Base-by-base conservation (phyloP, 306 rosid genomes). In the Cucurbita argyrosperma region DNA sequence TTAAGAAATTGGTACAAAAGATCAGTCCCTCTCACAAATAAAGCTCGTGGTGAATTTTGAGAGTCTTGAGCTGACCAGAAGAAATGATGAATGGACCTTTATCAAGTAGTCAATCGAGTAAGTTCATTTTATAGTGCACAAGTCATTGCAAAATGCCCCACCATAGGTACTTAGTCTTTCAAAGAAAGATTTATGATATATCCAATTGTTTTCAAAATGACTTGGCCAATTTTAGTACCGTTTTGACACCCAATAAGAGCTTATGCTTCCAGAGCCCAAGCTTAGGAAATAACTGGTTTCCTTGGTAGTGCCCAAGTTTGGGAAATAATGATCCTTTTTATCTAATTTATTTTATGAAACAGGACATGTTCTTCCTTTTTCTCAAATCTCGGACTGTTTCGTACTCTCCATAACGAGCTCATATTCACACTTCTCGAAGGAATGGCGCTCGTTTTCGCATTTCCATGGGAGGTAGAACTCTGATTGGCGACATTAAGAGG, bases 391-490 rank as follows among this genome's bases (percentile, higher is more conserved):
- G 23, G 23, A 43, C 18, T 65, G 5, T 66, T n/a, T 45, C 18
- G 12, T 45, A 43, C 97, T 65, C 81, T 91, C 99, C 97, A 94
- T 94, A 61, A 94, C 88, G 43, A 94, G 97, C 78, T 94, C 97
- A 80, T 94, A 94, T 75, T 86, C 84, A 77, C 99, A 94, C 83
- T 94, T 94, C 79, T 94, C 99, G 76, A 88, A 94, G 43, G 88
- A 39, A 73, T 94, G 97, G 10, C 99, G 96, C 66, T 91, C 88
- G 76, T 78, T 52, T 78, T 87, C 88, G 82, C 97, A 94, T 85
- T 91, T 94, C 99, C 95, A 94, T 2, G 99, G 99, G 6, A 94
- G 92, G 75, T 86, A 94, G 45, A 91, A 66, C 81, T 89, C 97
- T 0, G 96, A 77, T 40, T 91, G 96, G 39, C 97, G 79, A 85